A percentile compares a stretch with the other conserved stretches of the same genome.
Evolutionary conservation across 2,329 filamentous ascomycete genomes (phyloP).

Genomic region (Drechmeria coniospora): DNA sequence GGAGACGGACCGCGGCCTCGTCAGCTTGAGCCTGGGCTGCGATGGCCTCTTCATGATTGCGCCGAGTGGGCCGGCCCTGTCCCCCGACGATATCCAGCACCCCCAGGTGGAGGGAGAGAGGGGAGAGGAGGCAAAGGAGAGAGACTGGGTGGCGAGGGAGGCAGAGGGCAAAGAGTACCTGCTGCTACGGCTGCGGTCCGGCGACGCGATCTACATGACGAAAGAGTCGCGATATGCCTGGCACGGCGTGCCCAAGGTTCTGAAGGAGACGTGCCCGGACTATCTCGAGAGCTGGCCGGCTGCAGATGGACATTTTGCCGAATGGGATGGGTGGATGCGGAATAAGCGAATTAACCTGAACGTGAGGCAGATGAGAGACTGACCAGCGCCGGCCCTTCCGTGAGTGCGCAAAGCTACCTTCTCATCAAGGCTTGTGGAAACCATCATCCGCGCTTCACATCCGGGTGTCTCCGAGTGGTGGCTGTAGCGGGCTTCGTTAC

Average conservation of each 20-base stretch:
- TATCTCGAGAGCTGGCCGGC: conserved; percentile 64
- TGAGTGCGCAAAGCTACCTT: no score
- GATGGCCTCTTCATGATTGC: conserved; percentile 80
- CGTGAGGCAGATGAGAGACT: conserved; percentile 70
- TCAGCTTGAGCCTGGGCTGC: conserved; percentile 80
- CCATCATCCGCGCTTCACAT: no score
- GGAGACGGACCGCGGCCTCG: conserved; percentile 58
- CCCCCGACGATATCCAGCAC: no score
- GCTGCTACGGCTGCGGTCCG: conserved; percentile 57
- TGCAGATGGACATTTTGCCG: conserved; percentile 35
- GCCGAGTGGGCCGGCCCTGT: conserved; percentile 24
- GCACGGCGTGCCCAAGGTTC: conserved; percentile 85
- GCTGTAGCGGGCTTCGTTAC: no score
- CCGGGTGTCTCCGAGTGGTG: no score
- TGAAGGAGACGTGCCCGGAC: conserved; percentile 62
- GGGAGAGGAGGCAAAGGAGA: no score
- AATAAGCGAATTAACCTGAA: conserved; percentile 85
- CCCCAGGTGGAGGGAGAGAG: no score
- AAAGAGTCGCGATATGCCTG: conserved; percentile 71
- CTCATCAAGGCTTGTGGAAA: no score
- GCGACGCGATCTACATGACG: conserved; percentile 85
- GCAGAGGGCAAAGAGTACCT: conserved; percentile 31
- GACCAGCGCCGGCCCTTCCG: background rate
- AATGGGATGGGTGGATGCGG: conserved; percentile 78
- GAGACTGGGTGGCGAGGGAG: no score